A percentile compares a stretch with the other conserved stretches of the same genome.
phyloP scores from a whole-genome alignment of 2,329 filamentous ascomycete genomes.

The Raffaelea arxii region DNA sequence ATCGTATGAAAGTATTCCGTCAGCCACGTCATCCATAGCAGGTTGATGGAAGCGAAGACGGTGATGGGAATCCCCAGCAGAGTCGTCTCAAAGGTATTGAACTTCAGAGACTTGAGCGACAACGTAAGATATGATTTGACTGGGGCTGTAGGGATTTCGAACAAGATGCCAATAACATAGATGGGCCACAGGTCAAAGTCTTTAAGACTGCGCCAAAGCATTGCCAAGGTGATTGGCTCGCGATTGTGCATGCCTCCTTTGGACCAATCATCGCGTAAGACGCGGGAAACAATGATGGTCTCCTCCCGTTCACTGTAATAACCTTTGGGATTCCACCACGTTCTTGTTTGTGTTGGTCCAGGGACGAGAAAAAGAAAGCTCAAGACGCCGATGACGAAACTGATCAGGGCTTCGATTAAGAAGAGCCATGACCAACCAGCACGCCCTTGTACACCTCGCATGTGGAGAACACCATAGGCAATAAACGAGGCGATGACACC shows the following conservation, averaged over 20 bases:
- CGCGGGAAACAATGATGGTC: conserved; percentile 48
- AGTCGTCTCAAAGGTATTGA: conserved; percentile 51
- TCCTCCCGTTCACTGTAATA: conserved; percentile 51
- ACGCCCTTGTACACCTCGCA: conserved; percentile 26
- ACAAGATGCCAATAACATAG: conserved; percentile 41
- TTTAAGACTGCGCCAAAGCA: conserved; percentile 39
- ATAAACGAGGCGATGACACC: conserved; percentile 24
- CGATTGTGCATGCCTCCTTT: conserved; percentile 52
- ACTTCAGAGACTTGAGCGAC: conserved; percentile 44
- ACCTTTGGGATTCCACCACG: conserved; percentile 41
- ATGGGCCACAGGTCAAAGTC: conserved; percentile 27
- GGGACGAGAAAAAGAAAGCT: conserved; percentile 44
- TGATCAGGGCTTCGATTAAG: conserved; percentile 44
- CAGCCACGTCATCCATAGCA: conserved; percentile 38
- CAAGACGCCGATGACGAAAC: conserved; percentile 36
- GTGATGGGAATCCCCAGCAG: conserved; percentile 41
- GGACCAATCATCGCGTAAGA: conserved; percentile 46
- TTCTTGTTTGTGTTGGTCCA: conserved; percentile 37
- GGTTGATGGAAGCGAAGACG: conserved; percentile 37
- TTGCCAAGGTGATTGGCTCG: conserved; percentile 36
- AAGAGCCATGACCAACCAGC: conserved; percentile 40
- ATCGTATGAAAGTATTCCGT: conserved; percentile 38
- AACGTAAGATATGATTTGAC: conserved; percentile 48
- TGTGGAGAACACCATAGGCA: conserved; percentile 25
- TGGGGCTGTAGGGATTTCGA: conserved; percentile 39